These are phyloP conservation scores for Chrysoporthe austroafricana DNA, from an alignment of 2,329 filamentous ascomycete genomes.

Conservation along the genomic window DNA sequence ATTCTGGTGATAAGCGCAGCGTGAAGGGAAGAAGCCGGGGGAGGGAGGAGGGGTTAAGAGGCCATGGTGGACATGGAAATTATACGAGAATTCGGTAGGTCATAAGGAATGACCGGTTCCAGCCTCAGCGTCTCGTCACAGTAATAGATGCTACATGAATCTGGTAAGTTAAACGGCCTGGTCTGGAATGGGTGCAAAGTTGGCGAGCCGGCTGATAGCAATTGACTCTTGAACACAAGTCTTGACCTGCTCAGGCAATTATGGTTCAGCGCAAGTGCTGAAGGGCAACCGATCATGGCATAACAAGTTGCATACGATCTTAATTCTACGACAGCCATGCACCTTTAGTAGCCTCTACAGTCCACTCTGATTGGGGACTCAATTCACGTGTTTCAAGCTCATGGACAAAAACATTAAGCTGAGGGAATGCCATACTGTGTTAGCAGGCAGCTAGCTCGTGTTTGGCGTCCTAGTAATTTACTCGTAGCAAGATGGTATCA, in stretches of 20 bases:
- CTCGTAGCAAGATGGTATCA: too few species aligned
- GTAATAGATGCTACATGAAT: neutral
- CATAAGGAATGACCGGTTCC: neutral
- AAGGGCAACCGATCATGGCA: neutral
- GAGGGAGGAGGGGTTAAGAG: too few species aligned
- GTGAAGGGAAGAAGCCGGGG: too few species aligned
- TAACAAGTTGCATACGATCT: neutral
- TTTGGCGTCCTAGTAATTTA: neutral
- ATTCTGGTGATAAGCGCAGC: too few species aligned
- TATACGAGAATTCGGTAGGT: neutral
- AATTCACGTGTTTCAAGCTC: neutral
- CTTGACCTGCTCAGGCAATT: too few species aligned
- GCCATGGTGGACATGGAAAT: too few species aligned
- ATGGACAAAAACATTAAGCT: neutral
- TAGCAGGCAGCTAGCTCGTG: neutral
- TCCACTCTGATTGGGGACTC: too few species aligned
- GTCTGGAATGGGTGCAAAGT: neutral
- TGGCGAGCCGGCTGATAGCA: too few species aligned
- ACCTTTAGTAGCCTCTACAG: too few species aligned
- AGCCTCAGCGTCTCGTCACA: neutral
- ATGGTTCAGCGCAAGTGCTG: too few species aligned
- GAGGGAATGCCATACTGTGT: neutral
- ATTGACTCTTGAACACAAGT: too few species aligned
- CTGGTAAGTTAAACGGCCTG: neutral
- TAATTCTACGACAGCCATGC: too few species aligned